A percentile compares a stretch with the other conserved stretches of the same genome.
Conservation (phyloP, 192 early-diverging fungal species). For the Coemansia sp. region DNA sequence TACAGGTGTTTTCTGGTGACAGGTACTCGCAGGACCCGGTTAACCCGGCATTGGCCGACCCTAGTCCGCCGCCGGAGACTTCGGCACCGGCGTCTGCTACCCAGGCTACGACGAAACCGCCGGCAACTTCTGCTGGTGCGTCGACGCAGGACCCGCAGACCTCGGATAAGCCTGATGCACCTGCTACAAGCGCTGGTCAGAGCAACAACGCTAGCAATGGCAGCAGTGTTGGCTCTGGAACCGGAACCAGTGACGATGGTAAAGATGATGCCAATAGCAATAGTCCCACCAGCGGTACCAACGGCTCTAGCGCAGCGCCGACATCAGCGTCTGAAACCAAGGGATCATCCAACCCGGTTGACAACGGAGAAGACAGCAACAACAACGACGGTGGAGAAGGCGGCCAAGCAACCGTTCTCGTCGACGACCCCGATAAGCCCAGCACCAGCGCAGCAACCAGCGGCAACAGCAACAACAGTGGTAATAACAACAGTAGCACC, state of each 20-base stretch:
- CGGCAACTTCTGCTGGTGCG: background rate
- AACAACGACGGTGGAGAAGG: background rate
- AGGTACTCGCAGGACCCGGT: conserved; percentile 29
- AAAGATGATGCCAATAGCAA: background rate
- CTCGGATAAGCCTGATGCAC: background rate
- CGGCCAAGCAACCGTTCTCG: background rate
- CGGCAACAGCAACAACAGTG: conserved; percentile 2
- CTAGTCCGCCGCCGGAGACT: background rate
- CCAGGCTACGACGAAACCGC: background rate
- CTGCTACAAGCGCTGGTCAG: background rate
- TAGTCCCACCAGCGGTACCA: too few relatives aligned
- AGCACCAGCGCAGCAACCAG: background rate
- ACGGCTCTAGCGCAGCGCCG: too few relatives aligned
- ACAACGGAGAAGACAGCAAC: background rate
- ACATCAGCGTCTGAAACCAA: background rate
- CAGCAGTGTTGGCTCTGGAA: background rate
- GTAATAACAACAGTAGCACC: background rate
- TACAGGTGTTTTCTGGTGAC: conserved; percentile 31
- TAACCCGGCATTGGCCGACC: conserved; percentile 8
- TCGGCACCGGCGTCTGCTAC: background rate
- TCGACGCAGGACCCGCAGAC: background rate
- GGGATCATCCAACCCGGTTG: background rate
- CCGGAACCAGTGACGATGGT: background rate
- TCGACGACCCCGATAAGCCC: too few relatives aligned
- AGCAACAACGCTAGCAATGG: background rate